These are phyloP conservation scores for Poa annua DNA, from an alignment of 176 grass and related monocot genomes.

Conservation along the genomic window DNA sequence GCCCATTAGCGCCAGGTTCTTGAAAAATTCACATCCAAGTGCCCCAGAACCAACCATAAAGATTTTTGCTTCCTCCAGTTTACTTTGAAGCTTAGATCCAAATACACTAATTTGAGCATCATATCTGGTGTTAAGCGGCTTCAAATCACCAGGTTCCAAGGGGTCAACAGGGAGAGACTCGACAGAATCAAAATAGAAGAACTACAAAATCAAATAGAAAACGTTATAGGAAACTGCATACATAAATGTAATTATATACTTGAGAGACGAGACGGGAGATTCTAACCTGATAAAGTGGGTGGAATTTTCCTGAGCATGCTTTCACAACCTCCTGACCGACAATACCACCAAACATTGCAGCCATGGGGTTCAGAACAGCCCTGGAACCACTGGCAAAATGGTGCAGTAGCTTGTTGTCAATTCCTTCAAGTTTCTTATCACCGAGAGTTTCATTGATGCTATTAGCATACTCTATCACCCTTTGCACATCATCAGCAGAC, in stretches of 20 bases:
- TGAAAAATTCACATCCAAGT: conserved; percentile 91
- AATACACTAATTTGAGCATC: conserved; percentile 92
- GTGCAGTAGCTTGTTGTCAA: conserved; percentile 73
- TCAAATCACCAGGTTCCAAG: conserved; percentile 62
- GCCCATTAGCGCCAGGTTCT: conserved; percentile 90
- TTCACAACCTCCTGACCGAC: conserved; percentile 94
- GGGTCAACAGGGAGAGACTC: conserved; percentile 88
- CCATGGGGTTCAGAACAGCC: conserved; percentile 92
- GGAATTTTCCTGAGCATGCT: conserved; percentile 95
- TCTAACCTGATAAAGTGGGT: conserved; percentile 86
- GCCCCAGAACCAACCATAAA: conserved; percentile 93
- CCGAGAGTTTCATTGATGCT: conserved; percentile 64
- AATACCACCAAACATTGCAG: conserved; percentile 92
- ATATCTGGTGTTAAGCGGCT: conserved; percentile 69
- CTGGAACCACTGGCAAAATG: conserved; percentile 78
- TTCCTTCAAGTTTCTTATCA: conserved; percentile 70
- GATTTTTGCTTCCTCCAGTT: conserved; percentile 79
- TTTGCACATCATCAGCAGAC: conserved; percentile 68
- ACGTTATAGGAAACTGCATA: neutral
- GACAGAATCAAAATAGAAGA: conserved; percentile 97
- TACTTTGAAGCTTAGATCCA: conserved; percentile 80
- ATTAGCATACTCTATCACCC: conserved; percentile 59
- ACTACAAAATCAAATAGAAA: conserved; percentile 59
- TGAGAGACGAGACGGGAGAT: neutral
- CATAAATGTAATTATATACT: conserved; percentile 15